Conservation (phyloP, 2,329 filamentous ascomycete species). For the Scytalidium lignicola region DNA sequence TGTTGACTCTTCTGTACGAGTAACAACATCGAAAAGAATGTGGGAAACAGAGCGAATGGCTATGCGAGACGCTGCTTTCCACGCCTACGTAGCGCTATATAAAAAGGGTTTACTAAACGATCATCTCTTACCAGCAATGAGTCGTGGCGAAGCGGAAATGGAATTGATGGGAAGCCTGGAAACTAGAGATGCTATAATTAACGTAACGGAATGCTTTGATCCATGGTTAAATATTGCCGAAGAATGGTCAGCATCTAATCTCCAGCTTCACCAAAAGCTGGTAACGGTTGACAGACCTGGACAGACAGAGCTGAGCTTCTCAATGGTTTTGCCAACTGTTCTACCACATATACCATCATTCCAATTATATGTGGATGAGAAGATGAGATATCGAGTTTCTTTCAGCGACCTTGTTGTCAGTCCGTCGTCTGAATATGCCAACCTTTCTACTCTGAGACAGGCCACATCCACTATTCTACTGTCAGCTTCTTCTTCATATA, state of each 20-base stretch:
- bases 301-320: neutral
- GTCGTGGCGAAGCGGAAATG: slow-evolving; percentile 28
- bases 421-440: neutral
- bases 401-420: neutral
- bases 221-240: slow-evolving; percentile 33
- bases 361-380: slow-evolving; percentile 22
- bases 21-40: slow-evolving; percentile 39
- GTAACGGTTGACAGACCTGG: neutral
- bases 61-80: slow-evolving; percentile 69
- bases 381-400: slow-evolving; percentile 14
- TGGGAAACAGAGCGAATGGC: slow-evolving; percentile 63
- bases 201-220: slow-evolving; percentile 27
- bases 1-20: slow-evolving; percentile 58
- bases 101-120: slow-evolving; percentile 69
- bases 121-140: slow-evolving; percentile 61
- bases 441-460: slow-evolving; percentile 2
- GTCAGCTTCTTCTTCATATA: neutral
- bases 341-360: slow-evolving; percentile 16
- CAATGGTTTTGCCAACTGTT: slow-evolving; percentile 14
- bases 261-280: neutral
- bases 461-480: slow-evolving; percentile 3
- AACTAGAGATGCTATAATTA: slow-evolving; percentile 32
- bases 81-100: slow-evolving; percentile 69
- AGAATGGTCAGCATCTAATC: slow-evolving; percentile 16
- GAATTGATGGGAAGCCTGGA: slow-evolving; percentile 37